A percentile compares a stretch with the other conserved stretches of the same genome.
Evolutionary conservation across 2,329 filamentous ascomycete genomes (phyloP).

Genomic region (Colletotrichum agaves): DNA sequence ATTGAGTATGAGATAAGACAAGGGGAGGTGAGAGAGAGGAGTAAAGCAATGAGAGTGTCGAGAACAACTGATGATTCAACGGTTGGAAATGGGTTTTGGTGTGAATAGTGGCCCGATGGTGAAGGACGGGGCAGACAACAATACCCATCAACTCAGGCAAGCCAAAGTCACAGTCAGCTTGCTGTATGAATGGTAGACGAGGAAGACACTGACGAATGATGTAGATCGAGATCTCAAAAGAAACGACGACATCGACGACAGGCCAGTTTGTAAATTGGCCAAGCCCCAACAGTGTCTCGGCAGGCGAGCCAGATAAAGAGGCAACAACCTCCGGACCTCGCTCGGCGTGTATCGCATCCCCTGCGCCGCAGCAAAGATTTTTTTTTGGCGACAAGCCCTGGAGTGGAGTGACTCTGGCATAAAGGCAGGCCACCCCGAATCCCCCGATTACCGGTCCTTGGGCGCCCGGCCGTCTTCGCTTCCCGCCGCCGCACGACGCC

Average conservation of each 20-base stretch:
- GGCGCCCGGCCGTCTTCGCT: slow-evolving; percentile 20
- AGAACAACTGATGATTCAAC: background rate
- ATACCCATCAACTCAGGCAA: slow-evolving; percentile 13
- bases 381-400: slow-evolving; percentile 33
- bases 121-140: background rate
- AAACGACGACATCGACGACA: slow-evolving; percentile 16
- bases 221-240: slow-evolving; percentile 30
- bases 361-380: slow-evolving; percentile 25
- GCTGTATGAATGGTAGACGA: slow-evolving; percentile 17
- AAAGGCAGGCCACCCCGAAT: slow-evolving; percentile 28
- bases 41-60: background rate
- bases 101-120: slow-evolving; percentile 20
- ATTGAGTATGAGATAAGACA: slow-evolving; percentile 26
- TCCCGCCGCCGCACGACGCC: slow-evolving; percentile 24
- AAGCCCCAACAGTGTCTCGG: background rate
- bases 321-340: slow-evolving; percentile 11
- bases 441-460: slow-evolving; percentile 23
- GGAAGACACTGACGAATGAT: slow-evolving; percentile 15
- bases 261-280: slow-evolving; percentile 26
- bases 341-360: slow-evolving; percentile 15
- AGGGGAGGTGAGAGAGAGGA: slow-evolving; percentile 6
- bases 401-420: slow-evolving; percentile 36
- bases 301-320: slow-evolving; percentile 14
- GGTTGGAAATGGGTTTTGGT: background rate
- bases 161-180: slow-evolving; percentile 12